Percentiles rank a stretch among this genome's conserved stretches.
Evolutionary conservation across 257 asterid genomes (phyloP).

Genomic region (Capsicum rhomboideum): DNA sequence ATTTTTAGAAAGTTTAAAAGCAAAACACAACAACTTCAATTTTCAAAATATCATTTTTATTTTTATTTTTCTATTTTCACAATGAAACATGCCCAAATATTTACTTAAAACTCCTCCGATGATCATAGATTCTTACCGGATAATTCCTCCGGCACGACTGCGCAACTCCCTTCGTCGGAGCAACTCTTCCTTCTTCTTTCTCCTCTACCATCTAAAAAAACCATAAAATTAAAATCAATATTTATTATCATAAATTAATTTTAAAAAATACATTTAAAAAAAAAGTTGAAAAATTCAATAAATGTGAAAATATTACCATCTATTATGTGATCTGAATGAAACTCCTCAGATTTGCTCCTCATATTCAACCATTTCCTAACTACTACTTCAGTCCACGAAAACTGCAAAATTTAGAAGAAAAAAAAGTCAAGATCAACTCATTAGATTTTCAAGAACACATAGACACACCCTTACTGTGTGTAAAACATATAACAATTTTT

Average conservation of each 20-base stretch:
- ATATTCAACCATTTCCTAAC: slow-evolving; percentile 65
- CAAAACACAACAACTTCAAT: too few relatives aligned
- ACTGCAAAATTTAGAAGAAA: slow-evolving; percentile 22
- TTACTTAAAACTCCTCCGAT: background rate
- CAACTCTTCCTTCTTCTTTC: slow-evolving; percentile 62
- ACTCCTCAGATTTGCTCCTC: slow-evolving; percentile 41
- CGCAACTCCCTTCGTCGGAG: slow-evolving; percentile 56
- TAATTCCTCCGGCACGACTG: slow-evolving; percentile 77
- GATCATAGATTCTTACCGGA: slow-evolving; percentile 34
- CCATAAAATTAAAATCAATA: background rate
- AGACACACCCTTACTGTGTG: background rate
- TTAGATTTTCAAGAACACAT: background rate
- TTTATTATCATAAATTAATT: background rate
- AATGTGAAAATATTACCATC: slow-evolving; percentile 27
- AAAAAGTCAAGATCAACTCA: background rate
- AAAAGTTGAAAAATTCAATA: background rate
- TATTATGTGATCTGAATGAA: slow-evolving; percentile 44
- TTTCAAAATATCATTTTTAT: too few relatives aligned
- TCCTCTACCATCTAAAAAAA: slow-evolving; percentile 12
- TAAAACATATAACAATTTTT: background rate
- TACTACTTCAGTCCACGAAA: slow-evolving; percentile 63
- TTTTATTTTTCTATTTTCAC: too few relatives aligned
- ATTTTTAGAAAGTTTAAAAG: too few relatives aligned
- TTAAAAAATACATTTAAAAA: background rate
- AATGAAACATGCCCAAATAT: too few relatives aligned